Percentiles rank a stretch among this genome's conserved stretches.
Evolutionary conservation across 2,329 filamentous ascomycete species (phyloP).

Genomic region (Hymenoscyphus fraxineus): DNA sequence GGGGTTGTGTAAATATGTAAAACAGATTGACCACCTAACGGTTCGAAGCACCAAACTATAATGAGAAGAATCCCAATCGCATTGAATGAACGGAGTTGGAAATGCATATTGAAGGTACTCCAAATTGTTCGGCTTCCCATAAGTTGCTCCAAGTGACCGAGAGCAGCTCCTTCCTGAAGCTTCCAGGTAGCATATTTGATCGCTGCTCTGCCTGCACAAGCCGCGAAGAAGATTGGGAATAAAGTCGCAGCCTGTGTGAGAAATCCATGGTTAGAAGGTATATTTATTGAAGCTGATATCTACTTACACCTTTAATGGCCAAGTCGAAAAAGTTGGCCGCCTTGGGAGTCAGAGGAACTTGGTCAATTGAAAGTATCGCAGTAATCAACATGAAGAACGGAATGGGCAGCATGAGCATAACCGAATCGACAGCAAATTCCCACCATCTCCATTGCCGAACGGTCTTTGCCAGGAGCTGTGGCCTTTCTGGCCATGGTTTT

Average conservation of each 20-base stretch:
- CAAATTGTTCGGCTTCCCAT: conserved; percentile 34
- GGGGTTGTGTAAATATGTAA: conserved; percentile 26
- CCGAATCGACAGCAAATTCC: conserved; percentile 20
- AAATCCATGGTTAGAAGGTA: not conserved
- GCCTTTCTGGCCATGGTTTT: conserved; percentile 26
- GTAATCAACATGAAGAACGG: conserved; percentile 23
- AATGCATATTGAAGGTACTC: conserved; percentile 28
- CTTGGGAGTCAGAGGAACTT: conserved; percentile 15
- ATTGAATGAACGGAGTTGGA: conserved; percentile 30
- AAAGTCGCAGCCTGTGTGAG: conserved; percentile 25
- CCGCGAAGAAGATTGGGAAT: conserved; percentile 34
- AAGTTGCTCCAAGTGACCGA: conserved; percentile 32
- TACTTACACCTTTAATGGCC: conserved; percentile 24
- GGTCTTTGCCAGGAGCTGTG: conserved; percentile 20
- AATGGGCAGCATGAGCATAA: conserved; percentile 22
- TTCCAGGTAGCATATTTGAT: conserved; percentile 29
- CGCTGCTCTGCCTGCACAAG: conserved; percentile 29
- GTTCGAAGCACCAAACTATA: conserved; percentile 33
- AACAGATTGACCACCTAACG: conserved; percentile 33
- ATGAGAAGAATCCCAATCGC: conserved; percentile 27
- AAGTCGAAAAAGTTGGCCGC: conserved; percentile 17
- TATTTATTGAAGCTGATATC: not conserved
- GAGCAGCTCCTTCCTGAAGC: conserved; percentile 30
- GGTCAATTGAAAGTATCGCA: conserved; percentile 20
- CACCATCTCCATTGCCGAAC: conserved; percentile 18